Base-by-base conservation (phyloP, 345 rosid species). In the Aquilaria malaccensis region DNA sequence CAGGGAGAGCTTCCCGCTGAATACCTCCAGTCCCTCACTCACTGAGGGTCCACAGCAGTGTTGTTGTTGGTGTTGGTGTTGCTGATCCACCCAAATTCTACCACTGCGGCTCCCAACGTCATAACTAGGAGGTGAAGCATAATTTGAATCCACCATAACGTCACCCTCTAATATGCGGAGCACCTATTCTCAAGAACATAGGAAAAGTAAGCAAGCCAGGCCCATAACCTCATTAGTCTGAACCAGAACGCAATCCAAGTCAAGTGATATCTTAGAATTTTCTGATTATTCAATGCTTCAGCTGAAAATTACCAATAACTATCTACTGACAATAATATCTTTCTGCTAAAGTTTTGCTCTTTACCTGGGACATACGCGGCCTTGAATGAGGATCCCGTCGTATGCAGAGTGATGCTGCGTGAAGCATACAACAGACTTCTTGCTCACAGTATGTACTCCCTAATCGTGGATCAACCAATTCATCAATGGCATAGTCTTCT, bases 301-400 rank as follows among this genome's bases (percentile, higher is more conserved):
- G 22, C 22, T 22, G 22, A 22, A 22, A 22, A 22, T 22, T 22
- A 22, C 22, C 22, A 22, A 22, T 22, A 22, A 22, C 22, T 22
- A 22, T 22, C 22, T 22, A 22, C 22, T 22, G 0, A 22, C 22
- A 22, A 22, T 22, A 22, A 22, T 22, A 22, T 22, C 22, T 22
- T 22, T 22, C 22, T 22, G 22, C 22, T 22, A 30, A 10, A 45
- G 30, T 45, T 46, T 22, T 66, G 74, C 49, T 70, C 33, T 13
- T 46, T 73, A 95, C 99, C 97, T 95, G 94, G 66, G 99, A 91
- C 94, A 95, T 85, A 6, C 99, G 96, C 58, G 98, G 97, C 81
- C 99, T 82, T 58, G 81, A 81, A 59, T 76, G 90, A 52, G 99
- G 98, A 72, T 95, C 97, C 47, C 94, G 79, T 22, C 94, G 75